Base-by-base conservation (phyloP, 306 rosid species). In the Castanea crenata region DNA sequence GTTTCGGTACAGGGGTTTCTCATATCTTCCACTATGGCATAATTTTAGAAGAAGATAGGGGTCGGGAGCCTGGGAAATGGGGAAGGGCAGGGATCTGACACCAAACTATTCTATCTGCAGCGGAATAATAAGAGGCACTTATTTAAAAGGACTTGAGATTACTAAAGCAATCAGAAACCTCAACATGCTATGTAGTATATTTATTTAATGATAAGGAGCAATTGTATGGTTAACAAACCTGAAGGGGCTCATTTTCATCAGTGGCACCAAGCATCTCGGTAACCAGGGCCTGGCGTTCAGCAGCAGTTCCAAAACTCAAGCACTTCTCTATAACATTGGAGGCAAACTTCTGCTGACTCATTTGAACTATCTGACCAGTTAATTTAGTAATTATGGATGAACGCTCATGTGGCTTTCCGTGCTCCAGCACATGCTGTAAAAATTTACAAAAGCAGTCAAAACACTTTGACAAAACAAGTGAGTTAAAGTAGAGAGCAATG, bases 341-440 rank as follows among this genome's bases (percentile, higher is more conserved):
- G 55, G 98, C 98, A 87, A 94, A 94, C 87, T 94, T 94, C 88
- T 94, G 99, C 86, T 91, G 97, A 79, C 99, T 94, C 99, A 94
- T 94, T 84, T 86, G 92, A 74, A 92, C 98, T 79, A 94, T 91
- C 75, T 72, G 89, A 69, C 93, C 98, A 1, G 97, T 93, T 80
- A 94, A 88, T 77, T 94, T 97, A 81, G 86, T 91, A 15, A 94
- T 94, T 27, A 94, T 92, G 57, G 94, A 77, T 0, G 98, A 90
- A 29, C 97, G 97, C 83, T 94, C 98, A 29, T 94, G 94, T 69
- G 92, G 91, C 63, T 92, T 94, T 79, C 98, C 98, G 52, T 94
- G 96, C 84, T 92, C 98, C 61, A 94, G 89, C 11, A 94, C 98
- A 82, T 94, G 98, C 78, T 94, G 86, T 82, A 35, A 35, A 68